Percentiles rank a stretch among this genome's conserved stretches.
These are phyloP conservation scores for Hemileia vastatrix DNA, from an alignment of 1,284 basidiomycete species.

Conservation along the genomic window DNA sequence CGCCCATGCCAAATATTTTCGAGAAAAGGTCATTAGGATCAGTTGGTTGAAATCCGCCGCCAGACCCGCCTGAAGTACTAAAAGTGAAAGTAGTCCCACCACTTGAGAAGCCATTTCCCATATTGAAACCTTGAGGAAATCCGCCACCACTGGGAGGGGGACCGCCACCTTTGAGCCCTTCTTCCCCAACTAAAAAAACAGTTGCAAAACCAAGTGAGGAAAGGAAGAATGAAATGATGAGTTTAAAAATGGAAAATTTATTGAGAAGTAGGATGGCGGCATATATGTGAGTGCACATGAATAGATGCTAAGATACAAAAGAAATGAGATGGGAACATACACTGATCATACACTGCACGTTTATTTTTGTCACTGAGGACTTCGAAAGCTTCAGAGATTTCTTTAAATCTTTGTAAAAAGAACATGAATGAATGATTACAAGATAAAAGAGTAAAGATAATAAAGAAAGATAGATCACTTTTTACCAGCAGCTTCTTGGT, in stretches of 20 bases:
- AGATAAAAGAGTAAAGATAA: neutral
- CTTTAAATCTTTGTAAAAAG: neutral
- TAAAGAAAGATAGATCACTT: conserved; percentile 50
- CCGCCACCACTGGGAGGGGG: conserved; percentile 9
- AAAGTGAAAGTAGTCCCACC: conserved; percentile 1
- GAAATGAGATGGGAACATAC: too few species aligned
- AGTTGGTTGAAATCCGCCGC: conserved; percentile 57
- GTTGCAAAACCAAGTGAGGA: neutral
- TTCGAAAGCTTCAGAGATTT: conserved; percentile 94
- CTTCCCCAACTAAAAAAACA: conserved; percentile 7
- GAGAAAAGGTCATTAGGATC: conserved; percentile 90
- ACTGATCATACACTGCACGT: conserved; percentile 83
- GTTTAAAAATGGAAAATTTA: neutral
- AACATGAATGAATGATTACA: neutral
- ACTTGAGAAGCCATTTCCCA: conserved; percentile 7
- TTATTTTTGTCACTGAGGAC: conserved; percentile 90
- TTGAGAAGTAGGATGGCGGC: too few species aligned
- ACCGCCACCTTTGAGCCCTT: conserved; percentile 1
- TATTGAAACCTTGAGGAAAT: neutral
- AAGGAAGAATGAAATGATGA: neutral
- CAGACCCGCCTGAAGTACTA: conserved; percentile 35
- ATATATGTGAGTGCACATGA: too few species aligned
- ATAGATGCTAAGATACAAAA: too few species aligned
- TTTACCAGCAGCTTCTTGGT: conserved; percentile 67
- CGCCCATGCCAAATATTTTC: conserved; percentile 51